Base-by-base conservation (phyloP, 73 alveolate species). In the Paramecium sonneborni region DNA sequence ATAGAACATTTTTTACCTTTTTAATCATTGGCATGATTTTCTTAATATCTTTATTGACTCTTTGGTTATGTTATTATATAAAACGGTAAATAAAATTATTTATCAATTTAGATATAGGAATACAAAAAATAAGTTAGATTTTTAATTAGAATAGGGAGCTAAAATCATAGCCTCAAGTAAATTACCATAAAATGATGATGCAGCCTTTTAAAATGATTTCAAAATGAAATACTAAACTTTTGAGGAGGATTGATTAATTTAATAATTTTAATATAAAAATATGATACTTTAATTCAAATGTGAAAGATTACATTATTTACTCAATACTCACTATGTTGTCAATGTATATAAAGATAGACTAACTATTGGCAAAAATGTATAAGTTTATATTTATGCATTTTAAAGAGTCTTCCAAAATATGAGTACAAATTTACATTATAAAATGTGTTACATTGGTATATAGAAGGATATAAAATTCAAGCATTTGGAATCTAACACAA, bases 11-110 rank as follows among this genome's bases (percentile, higher is more conserved):
- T 26, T 79, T 79, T 34, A 39, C 76, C 0, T 12, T 79, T 30
- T 57, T 79, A 37, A 34, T 79, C 14, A 9, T 79, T 38, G 69
- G 69, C 6, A 39, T 79, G 69, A 39, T 79, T 24, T n/a, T 79
- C 15, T 18, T 79, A 26, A 79, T 79, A 10, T 18, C 52, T 20
- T 23, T 79, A 26, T 44, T 79, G 5, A 79, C 76, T 21, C 76
- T 79, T 5, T 79, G 90, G 90, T 14, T 79, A 14, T 79, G 90
- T 12, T 79, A 79, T 79, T 79, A 79, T 24, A 79, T 79, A 12
- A 44, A 44, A 79, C 28, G 72, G 90, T 79, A 79, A 37, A 43
- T 30, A 74, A 30, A 12, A 8, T 79, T 2, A 79, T n/a, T 39
- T 24, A 23, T 24, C 3, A 41, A 79, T 79, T 3, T 79, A 79